phyloP scores from a whole-genome alignment of 352 stramenopile genomes.

The Phytophthora rubi region DNA sequence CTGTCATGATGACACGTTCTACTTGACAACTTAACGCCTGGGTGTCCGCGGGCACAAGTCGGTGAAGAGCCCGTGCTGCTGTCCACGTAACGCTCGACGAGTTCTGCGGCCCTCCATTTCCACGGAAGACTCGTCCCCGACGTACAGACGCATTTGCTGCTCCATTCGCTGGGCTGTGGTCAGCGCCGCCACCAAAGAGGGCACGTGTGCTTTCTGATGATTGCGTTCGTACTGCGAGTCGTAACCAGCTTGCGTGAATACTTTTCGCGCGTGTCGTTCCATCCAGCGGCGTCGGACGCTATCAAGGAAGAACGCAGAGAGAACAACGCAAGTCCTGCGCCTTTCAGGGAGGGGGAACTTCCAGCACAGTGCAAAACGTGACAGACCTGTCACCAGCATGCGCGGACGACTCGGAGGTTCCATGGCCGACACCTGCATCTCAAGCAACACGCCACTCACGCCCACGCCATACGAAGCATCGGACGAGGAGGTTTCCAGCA shows the following conservation, averaged over 20 bases:
- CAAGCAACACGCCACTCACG: constrained; percentile 26
- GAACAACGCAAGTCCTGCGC: neutral
- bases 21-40: neutral
- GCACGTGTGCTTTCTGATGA: constrained; percentile 8
- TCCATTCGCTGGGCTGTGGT: constrained; percentile 11
- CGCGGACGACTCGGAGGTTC: constrained; percentile 17
- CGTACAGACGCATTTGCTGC: neutral
- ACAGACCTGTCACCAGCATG: constrained; percentile 12
- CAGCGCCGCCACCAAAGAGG: constrained; percentile 10
- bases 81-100: constrained; percentile 10
- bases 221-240: constrained; percentile 1
- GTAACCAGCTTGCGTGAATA: neutral
- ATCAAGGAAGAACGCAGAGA: constrained; percentile 1
- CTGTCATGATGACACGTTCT: neutral
- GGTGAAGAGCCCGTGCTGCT: neutral
- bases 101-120: constrained; percentile 4
- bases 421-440: constrained; percentile 32
- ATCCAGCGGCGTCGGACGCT: neutral
- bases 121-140: constrained; percentile 14
- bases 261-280: neutral
- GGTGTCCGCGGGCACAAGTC: neutral
- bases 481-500: neutral
- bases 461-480: constrained; percentile 19
- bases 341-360: constrained; percentile 11
- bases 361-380: constrained; percentile 12